Evolutionary conservation across 164 flowering plant genomes (phyloP).

Genomic region (Liriodendron chinense): DNA sequence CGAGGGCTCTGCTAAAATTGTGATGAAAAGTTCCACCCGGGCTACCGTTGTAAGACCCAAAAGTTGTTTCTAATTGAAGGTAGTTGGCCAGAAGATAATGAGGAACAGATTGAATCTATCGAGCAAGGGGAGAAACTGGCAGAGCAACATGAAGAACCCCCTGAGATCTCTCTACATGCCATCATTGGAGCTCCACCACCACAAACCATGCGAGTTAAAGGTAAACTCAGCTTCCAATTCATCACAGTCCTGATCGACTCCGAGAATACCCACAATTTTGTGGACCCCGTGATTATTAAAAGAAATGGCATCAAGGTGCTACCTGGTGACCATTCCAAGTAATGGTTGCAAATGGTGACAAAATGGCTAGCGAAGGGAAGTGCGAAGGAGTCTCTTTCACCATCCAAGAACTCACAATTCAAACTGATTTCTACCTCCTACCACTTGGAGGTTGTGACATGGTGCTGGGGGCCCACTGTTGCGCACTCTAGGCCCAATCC

Average conservation of each 20-base stretch:
- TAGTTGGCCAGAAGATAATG: neutral
- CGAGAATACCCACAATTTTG: neutral
- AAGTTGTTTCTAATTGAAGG: neutral
- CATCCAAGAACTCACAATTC: neutral
- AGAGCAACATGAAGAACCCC: too few relatives aligned
- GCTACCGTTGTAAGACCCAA: conserved; percentile 1
- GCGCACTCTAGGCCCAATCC: neutral
- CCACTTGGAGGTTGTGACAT: neutral
- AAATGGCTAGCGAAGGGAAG: neutral
- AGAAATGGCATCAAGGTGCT: neutral
- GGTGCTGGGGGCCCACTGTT: neutral
- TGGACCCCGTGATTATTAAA: neutral
- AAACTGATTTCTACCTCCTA: neutral
- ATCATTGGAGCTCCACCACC: neutral
- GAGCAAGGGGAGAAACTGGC: neutral
- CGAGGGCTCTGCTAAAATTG: neutral
- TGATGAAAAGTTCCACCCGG: neutral
- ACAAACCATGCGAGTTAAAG: neutral
- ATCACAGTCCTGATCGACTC: neutral
- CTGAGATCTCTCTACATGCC: neutral
- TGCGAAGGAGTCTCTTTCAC: neutral
- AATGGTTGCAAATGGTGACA: neutral
- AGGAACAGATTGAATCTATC: neutral
- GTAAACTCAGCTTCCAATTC: neutral
- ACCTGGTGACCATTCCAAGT: neutral